Conservation (phyloP, 2,329 filamentous ascomycete species). For the Colletotrichum sansevieriae region DNA sequence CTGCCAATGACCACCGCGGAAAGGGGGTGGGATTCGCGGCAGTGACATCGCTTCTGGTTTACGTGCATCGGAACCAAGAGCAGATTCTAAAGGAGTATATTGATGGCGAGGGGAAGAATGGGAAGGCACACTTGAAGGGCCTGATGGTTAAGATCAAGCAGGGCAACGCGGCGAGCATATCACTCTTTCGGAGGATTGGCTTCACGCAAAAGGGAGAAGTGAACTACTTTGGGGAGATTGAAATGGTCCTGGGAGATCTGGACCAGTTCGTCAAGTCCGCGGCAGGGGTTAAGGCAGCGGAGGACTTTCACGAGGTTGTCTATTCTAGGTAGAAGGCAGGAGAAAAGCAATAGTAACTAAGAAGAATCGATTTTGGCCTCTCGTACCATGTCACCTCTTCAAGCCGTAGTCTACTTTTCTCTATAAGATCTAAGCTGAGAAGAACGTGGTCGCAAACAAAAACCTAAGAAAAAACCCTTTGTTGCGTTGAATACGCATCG, state of each 20-base stretch:
- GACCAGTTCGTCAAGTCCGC: conserved; percentile 29
- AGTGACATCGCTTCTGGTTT: conserved; percentile 77
- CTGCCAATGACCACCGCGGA: conserved; percentile 67
- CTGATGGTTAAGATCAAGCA: conserved; percentile 72
- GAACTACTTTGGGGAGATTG: conserved; percentile 73
- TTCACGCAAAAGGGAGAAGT: conserved; percentile 65
- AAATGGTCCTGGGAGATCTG: conserved; percentile 58
- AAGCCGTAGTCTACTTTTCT: too few relatives aligned
- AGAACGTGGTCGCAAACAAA: too few relatives aligned
- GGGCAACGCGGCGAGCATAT: conserved; percentile 64
- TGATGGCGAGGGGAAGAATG: conserved; percentile 40
- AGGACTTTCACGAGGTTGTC: conserved; percentile 30
- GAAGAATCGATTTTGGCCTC: neutral
- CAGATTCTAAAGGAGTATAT: conserved; percentile 66
- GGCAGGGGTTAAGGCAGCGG: conserved; percentile 12
- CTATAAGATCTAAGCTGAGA: too few relatives aligned
- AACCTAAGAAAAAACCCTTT: too few relatives aligned
- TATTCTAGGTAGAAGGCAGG: conserved; percentile 29
- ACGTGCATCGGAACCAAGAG: conserved; percentile 67
- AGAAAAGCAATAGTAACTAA: neutral
- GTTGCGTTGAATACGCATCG: neutral
- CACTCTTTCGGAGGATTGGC: conserved; percentile 64
- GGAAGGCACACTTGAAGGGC: conserved; percentile 53
- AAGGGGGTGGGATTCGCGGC: conserved; percentile 75
- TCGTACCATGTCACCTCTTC: too few relatives aligned